Evolutionary conservation across 331 rosid genomes (phyloP), one percentile per base, ranked within the genome.

Genomic region (Prunus yedoensis): DNA sequence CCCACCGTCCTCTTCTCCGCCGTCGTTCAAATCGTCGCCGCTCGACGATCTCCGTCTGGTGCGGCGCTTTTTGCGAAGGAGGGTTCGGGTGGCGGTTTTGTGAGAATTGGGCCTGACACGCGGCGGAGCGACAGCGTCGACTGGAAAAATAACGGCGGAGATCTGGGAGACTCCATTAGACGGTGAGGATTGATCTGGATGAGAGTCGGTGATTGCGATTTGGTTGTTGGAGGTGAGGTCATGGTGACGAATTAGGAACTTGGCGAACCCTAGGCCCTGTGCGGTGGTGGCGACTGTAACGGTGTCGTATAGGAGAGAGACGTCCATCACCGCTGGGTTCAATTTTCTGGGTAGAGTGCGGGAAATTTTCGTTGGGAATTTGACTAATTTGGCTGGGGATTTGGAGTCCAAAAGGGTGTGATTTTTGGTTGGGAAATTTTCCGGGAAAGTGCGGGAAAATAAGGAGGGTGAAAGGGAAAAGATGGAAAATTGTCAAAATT

Each of bases 91-190:
- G 8, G 82, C 77, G 4, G 84, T 64, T 60, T 78, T 73, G 77
- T 49, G 47, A 0, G 87, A 18, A 15, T 41, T 46, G 18, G 90
- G 84, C 77, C 85, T 88, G 25, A 82, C 91, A 10, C 89, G 90
- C 18, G 98, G 98, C 7, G 93, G 91, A 5, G 99, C 94, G 0
- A 89, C 76, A 17, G 96, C 87, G 41, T 87, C 84, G 56, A 85
- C 78, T 18, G 97, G 74, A 46, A 74, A 80, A 30, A 88, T 69
- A 45, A 77, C 77, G 38, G 97, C 86, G 3, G 91, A 90, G 77
- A 89, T 84, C 53, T 80, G 90, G 56, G 70, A 83, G 38, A 41
- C 71, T 61, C 81, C 79, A 66, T 70, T 45, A 43, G 79, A 61
- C 12, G 86, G 51, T 2, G 83, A 74, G 9, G 82, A 56, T 47